Conservation (phyloP, 2,329 filamentous ascomycete genomes). For the Stagonosporopsis tanaceti region DNA sequence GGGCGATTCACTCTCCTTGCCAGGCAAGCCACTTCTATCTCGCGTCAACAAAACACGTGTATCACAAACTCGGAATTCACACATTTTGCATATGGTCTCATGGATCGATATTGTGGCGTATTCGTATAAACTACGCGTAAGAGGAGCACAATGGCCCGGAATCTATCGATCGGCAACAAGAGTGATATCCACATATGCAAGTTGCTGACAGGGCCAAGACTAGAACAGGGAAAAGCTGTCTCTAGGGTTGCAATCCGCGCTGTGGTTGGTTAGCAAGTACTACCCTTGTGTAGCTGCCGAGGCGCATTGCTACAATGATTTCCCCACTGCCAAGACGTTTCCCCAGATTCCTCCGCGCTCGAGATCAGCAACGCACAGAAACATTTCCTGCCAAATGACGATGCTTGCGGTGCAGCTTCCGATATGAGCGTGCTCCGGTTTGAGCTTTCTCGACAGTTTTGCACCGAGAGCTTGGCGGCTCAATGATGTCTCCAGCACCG, state of each 20-base stretch:
- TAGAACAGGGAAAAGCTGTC: no score
- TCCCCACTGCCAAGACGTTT: constrained; percentile 4
- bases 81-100: no score
- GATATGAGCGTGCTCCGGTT: not conserved
- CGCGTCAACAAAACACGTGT: no score
- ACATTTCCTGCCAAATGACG: not conserved
- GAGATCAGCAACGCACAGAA: not conserved
- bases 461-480: not conserved
- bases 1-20: not conserved
- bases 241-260: no score
- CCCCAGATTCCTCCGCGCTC: constrained; percentile 2
- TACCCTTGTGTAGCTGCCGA: not conserved
- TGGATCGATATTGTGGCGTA: not conserved
- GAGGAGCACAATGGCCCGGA: not conserved
- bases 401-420: not conserved
- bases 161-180: not conserved
- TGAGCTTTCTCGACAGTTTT: not conserved
- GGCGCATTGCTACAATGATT: not conserved
- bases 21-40: not conserved
- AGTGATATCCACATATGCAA: no score
- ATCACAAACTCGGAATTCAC: not conserved
- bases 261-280: no score
- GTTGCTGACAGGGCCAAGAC: no score
- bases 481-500: constrained; percentile 21
- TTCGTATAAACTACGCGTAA: not conserved